phyloP scores from a whole-genome alignment of 805 yeast species.

The Starmera quercuum region DNA sequence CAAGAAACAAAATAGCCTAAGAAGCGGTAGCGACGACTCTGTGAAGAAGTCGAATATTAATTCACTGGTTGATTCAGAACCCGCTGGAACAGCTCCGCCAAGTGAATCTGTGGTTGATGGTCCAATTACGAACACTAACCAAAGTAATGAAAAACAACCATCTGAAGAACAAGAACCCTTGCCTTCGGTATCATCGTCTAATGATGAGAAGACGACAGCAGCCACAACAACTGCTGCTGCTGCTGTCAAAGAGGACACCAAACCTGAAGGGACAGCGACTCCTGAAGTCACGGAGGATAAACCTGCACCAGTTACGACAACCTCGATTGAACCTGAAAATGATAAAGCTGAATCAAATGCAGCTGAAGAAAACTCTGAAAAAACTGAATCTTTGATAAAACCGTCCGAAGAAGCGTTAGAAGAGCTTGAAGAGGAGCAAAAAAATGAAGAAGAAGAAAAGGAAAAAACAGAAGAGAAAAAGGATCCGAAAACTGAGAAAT shows the following conservation, averaged over 20 bases:
- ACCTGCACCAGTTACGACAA: neutral
- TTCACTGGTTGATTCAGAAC: conserved; percentile 2
- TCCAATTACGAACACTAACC: neutral
- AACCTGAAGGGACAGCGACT: neutral
- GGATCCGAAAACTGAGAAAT: conserved; percentile 6
- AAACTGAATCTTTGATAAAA: conserved; percentile 14
- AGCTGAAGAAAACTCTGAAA: conserved; percentile 3
- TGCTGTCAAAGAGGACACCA: neutral
- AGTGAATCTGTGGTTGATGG: neutral
- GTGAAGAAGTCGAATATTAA: conserved; percentile 1
- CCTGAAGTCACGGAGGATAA: conserved; percentile 2
- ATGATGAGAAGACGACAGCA: conserved; percentile 4
- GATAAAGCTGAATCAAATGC: conserved; percentile 2
- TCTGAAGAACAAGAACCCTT: neutral
- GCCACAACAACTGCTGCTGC: conserved; percentile 4
- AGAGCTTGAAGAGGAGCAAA: conserved; percentile 26
- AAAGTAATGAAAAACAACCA: neutral
- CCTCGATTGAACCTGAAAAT: conserved; percentile 1
- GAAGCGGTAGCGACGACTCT: neutral
- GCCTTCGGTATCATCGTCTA: conserved; percentile 1
- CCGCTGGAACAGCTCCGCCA: conserved; percentile 1
- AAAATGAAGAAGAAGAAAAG: conserved; percentile 28
- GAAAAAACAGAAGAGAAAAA: conserved; percentile 17
- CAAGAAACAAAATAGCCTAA: conserved; percentile 1
- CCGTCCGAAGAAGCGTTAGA: conserved; percentile 18